phyloP scores from a whole-genome alignment of 2,329 filamentous ascomycete genomes.

The Pestalotiopsis sp. region DNA sequence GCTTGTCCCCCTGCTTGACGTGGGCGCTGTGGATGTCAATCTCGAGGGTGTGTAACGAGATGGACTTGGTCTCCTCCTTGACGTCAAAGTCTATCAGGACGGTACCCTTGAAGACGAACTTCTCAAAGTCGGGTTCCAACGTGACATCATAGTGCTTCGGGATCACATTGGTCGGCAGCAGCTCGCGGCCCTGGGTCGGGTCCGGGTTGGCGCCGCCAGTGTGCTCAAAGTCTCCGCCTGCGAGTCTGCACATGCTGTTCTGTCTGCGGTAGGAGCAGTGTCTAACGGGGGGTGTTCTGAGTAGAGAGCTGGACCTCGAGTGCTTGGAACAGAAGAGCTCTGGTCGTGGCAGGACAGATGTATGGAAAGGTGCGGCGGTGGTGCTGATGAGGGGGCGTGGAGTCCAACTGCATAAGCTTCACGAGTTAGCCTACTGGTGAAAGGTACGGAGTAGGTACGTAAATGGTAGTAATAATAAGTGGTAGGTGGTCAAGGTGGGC shows the following conservation, averaged over 20 bases:
- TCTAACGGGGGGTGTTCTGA: constrained; percentile 23
- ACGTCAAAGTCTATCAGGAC: constrained; percentile 89
- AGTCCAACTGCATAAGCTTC: constrained; percentile 12
- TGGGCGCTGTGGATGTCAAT: constrained; percentile 79
- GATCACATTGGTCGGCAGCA: constrained; percentile 89
- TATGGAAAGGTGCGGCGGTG: neutral
- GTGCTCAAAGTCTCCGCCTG: constrained; percentile 56
- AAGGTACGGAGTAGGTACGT: neutral
- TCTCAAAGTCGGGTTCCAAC: constrained; percentile 87
- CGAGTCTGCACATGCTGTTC: constrained; percentile 72
- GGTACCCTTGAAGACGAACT: constrained; percentile 83
- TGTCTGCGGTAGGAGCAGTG: constrained; percentile 76
- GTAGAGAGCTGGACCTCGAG: neutral
- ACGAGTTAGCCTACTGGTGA: constrained; percentile 4
- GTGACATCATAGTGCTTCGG: constrained; percentile 91
- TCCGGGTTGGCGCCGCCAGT: constrained; percentile 62
- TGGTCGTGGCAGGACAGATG: neutral
- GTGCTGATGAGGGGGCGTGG: constrained; percentile 12
- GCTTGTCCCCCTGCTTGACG: constrained; percentile 63
- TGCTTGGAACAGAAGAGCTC: neutral
- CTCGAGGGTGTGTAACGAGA: constrained; percentile 87
- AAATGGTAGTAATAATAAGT: too few species aligned
- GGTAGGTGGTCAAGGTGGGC: neutral
- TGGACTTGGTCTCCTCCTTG: constrained; percentile 77
- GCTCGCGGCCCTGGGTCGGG: constrained; percentile 65